Evolutionary conservation across 2,329 filamentous ascomycete genomes (phyloP).

Genomic region (Botrytis aclada): DNA sequence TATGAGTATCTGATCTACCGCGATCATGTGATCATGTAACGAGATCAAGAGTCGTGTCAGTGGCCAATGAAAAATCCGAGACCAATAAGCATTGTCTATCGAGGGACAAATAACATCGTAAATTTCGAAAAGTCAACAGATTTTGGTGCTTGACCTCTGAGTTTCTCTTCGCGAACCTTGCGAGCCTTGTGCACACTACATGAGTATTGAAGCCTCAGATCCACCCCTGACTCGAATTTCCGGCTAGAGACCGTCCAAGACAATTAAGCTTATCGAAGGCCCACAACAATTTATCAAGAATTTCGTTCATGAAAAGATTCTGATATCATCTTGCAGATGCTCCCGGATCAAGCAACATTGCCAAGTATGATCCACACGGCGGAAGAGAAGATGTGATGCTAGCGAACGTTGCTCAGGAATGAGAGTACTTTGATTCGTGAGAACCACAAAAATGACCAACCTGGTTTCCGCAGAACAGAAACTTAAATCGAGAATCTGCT

Average conservation of each 20-base stretch:
- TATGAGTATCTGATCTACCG: background rate
- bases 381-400: background rate
- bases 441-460: constrained; percentile 1
- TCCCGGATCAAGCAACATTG: constrained; percentile 5
- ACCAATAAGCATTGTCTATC: too few species aligned
- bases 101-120: background rate
- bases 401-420: background rate
- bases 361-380: constrained; percentile 1
- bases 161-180: background rate
- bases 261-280: constrained; percentile 17
- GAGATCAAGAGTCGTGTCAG: background rate
- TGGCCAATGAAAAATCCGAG: background rate
- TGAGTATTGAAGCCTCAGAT: background rate
- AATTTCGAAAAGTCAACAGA: background rate
- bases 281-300: constrained; percentile 9
- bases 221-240: background rate
- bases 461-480: background rate
- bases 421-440: background rate
- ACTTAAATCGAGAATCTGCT: constrained; percentile 1
- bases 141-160: background rate
- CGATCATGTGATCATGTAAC: constrained; percentile 9
- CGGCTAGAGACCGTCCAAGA: background rate
- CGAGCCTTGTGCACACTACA: background rate
- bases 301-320: constrained; percentile 4
- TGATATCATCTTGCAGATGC: constrained; percentile 21